Conservation (phyloP, 768 basidiomycete genomes). For the Mycena polygramma region DNA sequence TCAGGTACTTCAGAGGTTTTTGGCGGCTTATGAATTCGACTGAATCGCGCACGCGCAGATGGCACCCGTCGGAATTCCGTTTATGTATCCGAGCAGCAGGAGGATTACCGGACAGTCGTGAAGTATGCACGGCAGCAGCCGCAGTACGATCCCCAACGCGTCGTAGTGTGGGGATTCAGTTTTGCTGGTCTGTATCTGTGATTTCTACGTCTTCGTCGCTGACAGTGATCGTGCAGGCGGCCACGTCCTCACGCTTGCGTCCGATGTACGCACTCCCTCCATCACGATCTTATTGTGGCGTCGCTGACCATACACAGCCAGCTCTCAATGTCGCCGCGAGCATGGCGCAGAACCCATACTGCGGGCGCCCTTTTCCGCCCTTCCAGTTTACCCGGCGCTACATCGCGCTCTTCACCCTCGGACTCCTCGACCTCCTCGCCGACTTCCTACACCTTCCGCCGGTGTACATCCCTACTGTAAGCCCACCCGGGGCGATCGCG, state of each 20-base stretch:
- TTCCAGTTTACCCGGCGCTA: constrained; percentile 31
- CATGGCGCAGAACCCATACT: constrained; percentile 47
- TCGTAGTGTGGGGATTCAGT: constrained; percentile 53
- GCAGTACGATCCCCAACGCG: constrained; percentile 46
- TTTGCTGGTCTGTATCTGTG: constrained; percentile 36
- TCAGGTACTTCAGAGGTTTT: constrained; percentile 40
- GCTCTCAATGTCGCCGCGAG: constrained; percentile 43
- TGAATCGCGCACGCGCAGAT: constrained; percentile 32
- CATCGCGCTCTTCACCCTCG: constrained; percentile 40
- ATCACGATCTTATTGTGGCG: background rate
- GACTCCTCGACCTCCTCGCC: constrained; percentile 42
- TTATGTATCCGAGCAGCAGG: constrained; percentile 47
- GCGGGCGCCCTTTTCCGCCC: constrained; percentile 37
- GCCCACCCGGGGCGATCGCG: constrained; percentile 40
- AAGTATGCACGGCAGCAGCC: constrained; percentile 48
- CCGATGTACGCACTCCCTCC: constrained; percentile 40
- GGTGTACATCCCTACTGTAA: constrained; percentile 42
- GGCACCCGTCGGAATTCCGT: constrained; percentile 46
- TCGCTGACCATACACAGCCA: constrained; percentile 23
- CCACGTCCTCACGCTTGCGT: constrained; percentile 45
- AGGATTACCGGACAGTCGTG: constrained; percentile 53
- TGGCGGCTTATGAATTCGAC: background rate
- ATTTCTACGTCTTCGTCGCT: background rate
- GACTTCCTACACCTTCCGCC: constrained; percentile 43
- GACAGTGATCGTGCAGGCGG: constrained; percentile 39